Evolutionary conservation across 495 filamentous ascomycete species (phyloP), one percentile per base, ranked within the genome.

Genomic region (Cudoniella acicularis): DNA sequence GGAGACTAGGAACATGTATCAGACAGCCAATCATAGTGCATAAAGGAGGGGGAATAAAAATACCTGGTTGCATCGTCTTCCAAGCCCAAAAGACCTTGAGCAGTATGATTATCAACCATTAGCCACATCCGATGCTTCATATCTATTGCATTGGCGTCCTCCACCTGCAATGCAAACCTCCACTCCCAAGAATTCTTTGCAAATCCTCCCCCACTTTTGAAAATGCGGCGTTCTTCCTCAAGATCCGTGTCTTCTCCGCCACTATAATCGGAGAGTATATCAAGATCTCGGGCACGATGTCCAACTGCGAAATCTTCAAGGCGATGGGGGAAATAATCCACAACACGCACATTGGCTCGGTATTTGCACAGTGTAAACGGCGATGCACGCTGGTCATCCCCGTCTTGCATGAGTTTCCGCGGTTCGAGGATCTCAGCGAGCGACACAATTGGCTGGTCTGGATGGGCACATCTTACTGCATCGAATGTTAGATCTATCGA

Each of bases 331-430:
- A 78, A 83, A 72, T 91, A 97, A 68, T 96, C 90, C 16, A 96
- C 78, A 1, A 96, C 86, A 23, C 89, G 87, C 45, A 87, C 87
- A 27, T 72, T 70, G 16, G 81, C 75, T 16, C 77, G 80, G 65
- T 91, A 95, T 53, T 87, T 89, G 52, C 81, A 69, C 67, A 91
- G 91, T 43, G 86, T 79, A 64, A 96, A 96, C 1, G 91, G 85
- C 52, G 61, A 64, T 59, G 72, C 84, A 41, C 62, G 68, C 18
- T 73, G 67, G 1, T 77, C 79, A 11, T 74, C 70, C 1, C 73
- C 53, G 18, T 57, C 59, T 16, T 69, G 56, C 18, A 73, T 59
- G 3, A 59, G 30, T 63, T 75, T 54, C 61, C 74, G 66, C 22
- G 71, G 66, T 40, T 78, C 65, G 1, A 86, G 56, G 23, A 89